Conservation (phyloP, 2,329 filamentous ascomycete species). For the Aspergillus sp. region DNA sequence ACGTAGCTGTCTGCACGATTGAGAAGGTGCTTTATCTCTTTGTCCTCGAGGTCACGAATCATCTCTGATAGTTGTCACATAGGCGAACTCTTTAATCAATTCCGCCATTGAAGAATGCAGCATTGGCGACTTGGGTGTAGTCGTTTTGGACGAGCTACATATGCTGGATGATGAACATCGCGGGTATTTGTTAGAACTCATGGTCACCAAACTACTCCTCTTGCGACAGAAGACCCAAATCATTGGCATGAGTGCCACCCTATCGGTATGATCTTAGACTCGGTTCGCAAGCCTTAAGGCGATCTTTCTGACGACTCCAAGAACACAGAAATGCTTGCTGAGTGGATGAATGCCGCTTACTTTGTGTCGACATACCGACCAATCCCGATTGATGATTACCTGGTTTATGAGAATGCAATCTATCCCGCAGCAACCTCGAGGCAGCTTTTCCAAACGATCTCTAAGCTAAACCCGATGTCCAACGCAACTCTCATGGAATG, state of each 20-base stretch:
- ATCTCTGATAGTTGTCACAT: not conserved
- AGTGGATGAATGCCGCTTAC: slow-evolving; percentile 70
- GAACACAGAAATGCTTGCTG: slow-evolving; percentile 69
- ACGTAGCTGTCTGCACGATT: slow-evolving; percentile 76
- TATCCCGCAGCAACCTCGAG: slow-evolving; percentile 64
- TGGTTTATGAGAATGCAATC: slow-evolving; percentile 70
- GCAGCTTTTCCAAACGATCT: slow-evolving; percentile 59
- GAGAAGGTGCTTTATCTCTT: slow-evolving; percentile 58
- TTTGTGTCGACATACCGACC: slow-evolving; percentile 74
- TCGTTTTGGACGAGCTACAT: slow-evolving; percentile 78
- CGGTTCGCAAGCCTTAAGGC: not conserved
- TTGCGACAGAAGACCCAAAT: slow-evolving; percentile 69
- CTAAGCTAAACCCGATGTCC: slow-evolving; percentile 47
- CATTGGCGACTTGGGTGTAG: slow-evolving; percentile 63
- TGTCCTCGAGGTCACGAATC: slow-evolving; percentile 7
- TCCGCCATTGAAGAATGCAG: slow-evolving; percentile 70
- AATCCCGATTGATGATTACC: slow-evolving; percentile 72
- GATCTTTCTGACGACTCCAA: slow-evolving; percentile 35
- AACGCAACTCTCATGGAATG: slow-evolving; percentile 33
- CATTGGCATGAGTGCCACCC: slow-evolving; percentile 76
- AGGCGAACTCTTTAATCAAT: slow-evolving; percentile 76
- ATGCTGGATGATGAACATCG: slow-evolving; percentile 77
- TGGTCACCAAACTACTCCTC: slow-evolving; percentile 71
- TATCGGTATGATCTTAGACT: slow-evolving; percentile 57
- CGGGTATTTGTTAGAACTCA: slow-evolving; percentile 73